Percentiles rank a stretch among this genome's conserved stretches.
phyloP scores from a whole-genome alignment of 176 grass and related monocot genomes.

The Musa acuminata region DNA sequence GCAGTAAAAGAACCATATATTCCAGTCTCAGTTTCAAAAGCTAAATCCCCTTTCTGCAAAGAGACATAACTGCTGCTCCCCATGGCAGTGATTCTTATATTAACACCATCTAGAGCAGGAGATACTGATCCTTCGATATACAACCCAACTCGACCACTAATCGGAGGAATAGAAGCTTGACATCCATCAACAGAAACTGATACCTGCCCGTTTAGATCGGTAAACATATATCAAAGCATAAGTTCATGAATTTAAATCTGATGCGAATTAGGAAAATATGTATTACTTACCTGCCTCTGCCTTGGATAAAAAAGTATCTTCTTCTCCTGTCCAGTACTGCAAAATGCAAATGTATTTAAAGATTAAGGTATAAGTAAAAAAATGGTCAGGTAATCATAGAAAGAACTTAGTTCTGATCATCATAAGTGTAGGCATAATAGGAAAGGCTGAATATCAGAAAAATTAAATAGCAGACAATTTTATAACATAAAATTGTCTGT shows the following conservation, averaged over 20 bases:
- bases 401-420: neutral
- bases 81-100: slow-evolving; percentile 54
- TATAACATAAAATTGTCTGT: neutral
- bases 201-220: slow-evolving; percentile 36
- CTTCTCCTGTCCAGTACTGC: slow-evolving; percentile 52
- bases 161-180: slow-evolving; percentile 53
- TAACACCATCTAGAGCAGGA: slow-evolving; percentile 65
- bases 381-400: neutral
- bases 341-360: slow-evolving; percentile 38
- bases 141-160: slow-evolving; percentile 61
- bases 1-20: slow-evolving; percentile 62
- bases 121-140: slow-evolving; percentile 85
- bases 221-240: neutral
- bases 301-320: slow-evolving; percentile 94
- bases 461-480: neutral
- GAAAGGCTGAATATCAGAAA: neutral
- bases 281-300: slow-evolving; percentile 45
- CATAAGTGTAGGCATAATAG: neutral
- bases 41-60: slow-evolving; percentile 70
- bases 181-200: slow-evolving; percentile 61
- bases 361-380: neutral
- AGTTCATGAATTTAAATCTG: neutral
- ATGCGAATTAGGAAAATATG: neutral
- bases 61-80: slow-evolving; percentile 49
- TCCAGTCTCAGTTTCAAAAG: slow-evolving; percentile 67